Conservation (phyloP, 148 eudicot species). For the Rhododendron simsii region DNA sequence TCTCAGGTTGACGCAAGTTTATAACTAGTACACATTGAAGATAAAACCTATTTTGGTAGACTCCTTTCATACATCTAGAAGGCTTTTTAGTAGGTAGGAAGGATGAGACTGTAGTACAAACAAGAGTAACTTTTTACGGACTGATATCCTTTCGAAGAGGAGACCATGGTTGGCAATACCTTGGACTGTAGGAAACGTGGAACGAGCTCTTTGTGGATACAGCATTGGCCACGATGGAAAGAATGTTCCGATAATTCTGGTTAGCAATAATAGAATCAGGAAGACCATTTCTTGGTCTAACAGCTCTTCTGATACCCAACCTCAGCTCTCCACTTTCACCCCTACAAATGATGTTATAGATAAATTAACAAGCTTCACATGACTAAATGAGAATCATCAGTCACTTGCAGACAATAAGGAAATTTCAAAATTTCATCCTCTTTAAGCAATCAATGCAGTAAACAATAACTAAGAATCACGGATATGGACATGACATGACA, state of each 20-base stretch:
- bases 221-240: constrained; percentile 61
- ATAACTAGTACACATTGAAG: background rate
- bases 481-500: background rate
- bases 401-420: background rate
- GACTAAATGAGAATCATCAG: background rate
- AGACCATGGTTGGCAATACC: constrained; percentile 30
- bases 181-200: constrained; percentile 72
- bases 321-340: constrained; percentile 83
- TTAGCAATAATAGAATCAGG: constrained; percentile 56
- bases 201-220: constrained; percentile 57
- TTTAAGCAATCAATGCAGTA: background rate
- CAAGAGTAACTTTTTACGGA: background rate
- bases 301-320: constrained; percentile 79
- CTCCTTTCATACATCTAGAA: background rate
- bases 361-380: constrained; percentile 17
- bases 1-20: background rate
- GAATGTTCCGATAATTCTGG: constrained; percentile 50
- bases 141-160: background rate
- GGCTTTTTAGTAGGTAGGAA: background rate
- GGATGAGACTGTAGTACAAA: background rate
- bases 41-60: background rate
- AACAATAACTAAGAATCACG: background rate
- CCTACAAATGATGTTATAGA: constrained; percentile 29
- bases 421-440: background rate
- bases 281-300: constrained; percentile 66